These are phyloP conservation scores for Tolypocladium amazonense DNA, from an alignment of 2,329 filamentous ascomycete genomes.

Conservation along the genomic window DNA sequence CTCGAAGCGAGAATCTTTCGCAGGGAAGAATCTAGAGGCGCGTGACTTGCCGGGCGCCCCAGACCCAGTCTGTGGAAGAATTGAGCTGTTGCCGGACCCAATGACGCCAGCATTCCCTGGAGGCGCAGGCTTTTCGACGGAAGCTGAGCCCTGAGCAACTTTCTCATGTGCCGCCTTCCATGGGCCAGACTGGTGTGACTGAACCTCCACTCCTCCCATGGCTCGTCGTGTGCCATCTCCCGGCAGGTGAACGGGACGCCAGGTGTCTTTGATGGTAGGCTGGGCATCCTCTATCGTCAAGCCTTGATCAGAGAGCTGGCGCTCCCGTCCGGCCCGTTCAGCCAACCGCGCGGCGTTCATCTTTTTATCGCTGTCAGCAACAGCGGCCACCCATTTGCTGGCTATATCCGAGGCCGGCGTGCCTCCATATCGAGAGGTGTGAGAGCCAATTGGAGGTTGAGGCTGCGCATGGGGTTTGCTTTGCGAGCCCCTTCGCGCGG, in stretches of 20 bases:
- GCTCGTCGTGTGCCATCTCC: conserved; percentile 24
- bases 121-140: conserved; percentile 12
- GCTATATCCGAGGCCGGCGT: conserved; percentile 19
- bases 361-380: conserved; percentile 36
- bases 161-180: conserved; percentile 22
- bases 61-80: conserved; percentile 16
- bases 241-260: conserved; percentile 33
- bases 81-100: conserved; percentile 12
- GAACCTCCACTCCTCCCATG: conserved; percentile 13
- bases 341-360: conserved; percentile 26
- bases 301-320: conserved; percentile 32
- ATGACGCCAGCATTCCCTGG: conserved; percentile 16
- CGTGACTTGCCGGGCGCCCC: conserved; percentile 33
- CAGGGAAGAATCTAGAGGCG: conserved; percentile 52
- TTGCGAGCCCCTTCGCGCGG: conserved; percentile 13
- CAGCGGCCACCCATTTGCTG: conserved; percentile 31
- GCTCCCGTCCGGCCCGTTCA: conserved; percentile 30
- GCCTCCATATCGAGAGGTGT: conserved; percentile 15
- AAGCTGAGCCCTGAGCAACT: conserved; percentile 3
- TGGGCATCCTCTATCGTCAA: conserved; percentile 33
- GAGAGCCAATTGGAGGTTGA: conserved; percentile 21
- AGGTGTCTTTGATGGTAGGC: conserved; percentile 41
- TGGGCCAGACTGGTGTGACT: conserved; percentile 14
- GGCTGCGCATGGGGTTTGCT: conserved; percentile 13
- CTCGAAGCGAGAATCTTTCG: conserved; percentile 36